Conservation (phyloP, 1,139 yeast genomes). For the Eremothecium sinecaudum region DNA sequence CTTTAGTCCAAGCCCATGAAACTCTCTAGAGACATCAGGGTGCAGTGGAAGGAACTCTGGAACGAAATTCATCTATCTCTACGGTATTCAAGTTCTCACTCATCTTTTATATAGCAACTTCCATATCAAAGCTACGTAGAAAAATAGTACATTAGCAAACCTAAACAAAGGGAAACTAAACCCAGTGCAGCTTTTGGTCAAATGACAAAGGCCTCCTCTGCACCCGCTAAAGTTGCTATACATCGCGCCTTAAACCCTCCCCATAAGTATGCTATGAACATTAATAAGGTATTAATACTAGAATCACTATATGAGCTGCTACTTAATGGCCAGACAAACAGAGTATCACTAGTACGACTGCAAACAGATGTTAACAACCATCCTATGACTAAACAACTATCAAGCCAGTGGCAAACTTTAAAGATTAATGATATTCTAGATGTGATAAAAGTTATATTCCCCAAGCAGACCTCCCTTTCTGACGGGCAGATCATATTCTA, state of each 20-base stretch:
- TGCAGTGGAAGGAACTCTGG: constrained; percentile 9
- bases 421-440: constrained; percentile 27
- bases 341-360: constrained; percentile 26
- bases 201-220: too few species aligned
- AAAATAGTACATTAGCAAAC: too few species aligned
- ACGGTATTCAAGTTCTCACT: too few species aligned
- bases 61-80: background rate
- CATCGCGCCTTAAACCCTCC: background rate
- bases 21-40: constrained; percentile 5
- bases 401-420: constrained; percentile 9
- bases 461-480: constrained; percentile 24
- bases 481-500: constrained; percentile 30
- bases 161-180: too few species aligned
- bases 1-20: constrained; percentile 5
- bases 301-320: constrained; percentile 25
- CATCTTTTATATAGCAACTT: too few species aligned
- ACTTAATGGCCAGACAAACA: constrained; percentile 19
- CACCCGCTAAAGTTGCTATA: background rate
- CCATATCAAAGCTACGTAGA: too few species aligned
- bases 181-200: too few species aligned
- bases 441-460: constrained; percentile 23
- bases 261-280: constrained; percentile 1
- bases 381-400: constrained; percentile 12
- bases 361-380: constrained; percentile 29
- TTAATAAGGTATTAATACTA: constrained; percentile 25